Evolutionary conservation across 2,329 filamentous ascomycete species (phyloP), one percentile per base, ranked within the genome.

Genomic region (Sporothrix brasiliensis): DNA sequence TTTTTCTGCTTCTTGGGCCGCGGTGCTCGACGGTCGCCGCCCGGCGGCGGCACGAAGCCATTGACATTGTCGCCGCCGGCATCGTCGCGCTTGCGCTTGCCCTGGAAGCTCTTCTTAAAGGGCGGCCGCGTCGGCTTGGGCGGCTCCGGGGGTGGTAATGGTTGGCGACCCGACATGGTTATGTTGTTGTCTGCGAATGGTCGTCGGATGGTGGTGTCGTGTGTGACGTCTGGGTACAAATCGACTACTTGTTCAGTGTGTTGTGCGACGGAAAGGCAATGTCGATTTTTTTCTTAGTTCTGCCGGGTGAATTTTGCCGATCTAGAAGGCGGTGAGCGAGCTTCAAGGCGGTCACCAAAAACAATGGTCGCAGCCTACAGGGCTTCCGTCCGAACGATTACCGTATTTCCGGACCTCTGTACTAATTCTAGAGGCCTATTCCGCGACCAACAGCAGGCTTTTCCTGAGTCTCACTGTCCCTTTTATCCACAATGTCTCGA

Each of bases 71-170:
- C 58, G 65, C 68, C n/a, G 63, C n/a, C 44, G 52, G 49, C 52
- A 41, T 68, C 69, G 61, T 61, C 71, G 27, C 71, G 69, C 63
- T 72, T 72, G 47, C 71, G 69, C 61, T 72, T 72, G 21, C 66
- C 63, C 49, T 70, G 71, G 16, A 60, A 61, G 16, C 53, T 39
- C 41, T n/a, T 21, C 24, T 67, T 63, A 13, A 69, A 67, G 13
- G 49, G 65, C 47, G 53, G 63, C 39, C 68, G 70, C 24, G 50
- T 24, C 56, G 70, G 65, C 68, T 67, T 69, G 1, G 67, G 70
- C 60, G 67, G 67, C 27, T 65, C 54, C 24, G 54, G 70, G 21
- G 61, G 68, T 3, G 71, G 69, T 39, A 70, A 30, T 58, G 71
- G 69, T 34, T 58, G 47, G 58, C 69, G 66, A 21, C 13, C 69